phyloP scores from a whole-genome alignment of 2,329 filamentous ascomycete genomes.

The Exophiala mesophila region DNA sequence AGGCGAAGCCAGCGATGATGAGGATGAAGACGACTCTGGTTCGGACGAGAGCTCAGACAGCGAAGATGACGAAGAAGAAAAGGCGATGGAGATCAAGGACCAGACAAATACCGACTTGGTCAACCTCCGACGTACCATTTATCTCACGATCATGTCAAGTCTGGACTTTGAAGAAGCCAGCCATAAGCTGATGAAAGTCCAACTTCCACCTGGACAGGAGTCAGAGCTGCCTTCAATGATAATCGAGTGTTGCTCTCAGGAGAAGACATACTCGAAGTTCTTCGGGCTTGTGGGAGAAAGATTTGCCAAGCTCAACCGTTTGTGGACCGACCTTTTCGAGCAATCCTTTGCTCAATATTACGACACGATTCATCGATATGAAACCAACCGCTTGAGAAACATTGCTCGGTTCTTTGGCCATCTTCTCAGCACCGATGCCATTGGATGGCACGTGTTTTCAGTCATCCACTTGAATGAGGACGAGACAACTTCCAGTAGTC shows the following conservation, averaged over 20 bases:
- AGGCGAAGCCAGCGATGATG: slow-evolving; percentile 83
- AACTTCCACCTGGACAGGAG: slow-evolving; percentile 79
- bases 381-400: slow-evolving; percentile 91
- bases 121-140: slow-evolving; percentile 88
- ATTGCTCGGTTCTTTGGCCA: slow-evolving; percentile 94
- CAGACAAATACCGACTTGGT: slow-evolving; percentile 95
- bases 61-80: slow-evolving; percentile 71
- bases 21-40: slow-evolving; percentile 57
- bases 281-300: slow-evolving; percentile 91
- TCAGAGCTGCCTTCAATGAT: slow-evolving; percentile 93
- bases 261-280: slow-evolving; percentile 96
- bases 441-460: slow-evolving; percentile 86
- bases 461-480: slow-evolving; percentile 89
- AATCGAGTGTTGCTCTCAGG: slow-evolving; percentile 92
- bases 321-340: slow-evolving; percentile 93
- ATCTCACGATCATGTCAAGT: slow-evolving; percentile 95
- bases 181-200: slow-evolving; percentile 94
- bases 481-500: slow-evolving; percentile 90
- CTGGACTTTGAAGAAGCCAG: slow-evolving; percentile 95
- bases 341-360: slow-evolving; percentile 88
- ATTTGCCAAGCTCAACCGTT: slow-evolving; percentile 90
- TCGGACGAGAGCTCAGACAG: slow-evolving; percentile 57
- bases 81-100: slow-evolving; percentile 92
- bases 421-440: slow-evolving; percentile 77
- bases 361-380: slow-evolving; percentile 93